These are phyloP conservation scores for Dryadomyces sulphureus DNA, from an alignment of 2,329 filamentous ascomycete genomes.

Conservation along the genomic window DNA sequence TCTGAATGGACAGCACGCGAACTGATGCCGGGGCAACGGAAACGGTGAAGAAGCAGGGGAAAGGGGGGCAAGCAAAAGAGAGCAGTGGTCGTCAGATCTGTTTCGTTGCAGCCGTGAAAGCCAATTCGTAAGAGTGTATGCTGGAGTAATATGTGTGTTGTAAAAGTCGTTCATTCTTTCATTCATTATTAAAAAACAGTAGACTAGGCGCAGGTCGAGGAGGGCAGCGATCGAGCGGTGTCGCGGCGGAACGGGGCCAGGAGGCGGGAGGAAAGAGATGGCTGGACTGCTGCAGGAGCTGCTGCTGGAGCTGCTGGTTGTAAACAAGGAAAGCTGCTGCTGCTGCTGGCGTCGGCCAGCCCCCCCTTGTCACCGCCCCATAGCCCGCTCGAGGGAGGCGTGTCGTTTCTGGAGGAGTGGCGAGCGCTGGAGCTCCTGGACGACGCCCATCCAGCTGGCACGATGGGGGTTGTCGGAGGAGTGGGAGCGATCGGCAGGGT, in stretches of 20 bases:
- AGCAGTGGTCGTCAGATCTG: neutral
- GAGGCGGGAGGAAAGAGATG: neutral
- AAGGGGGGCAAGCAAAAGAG: neutral
- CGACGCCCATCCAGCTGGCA: constrained; percentile 46
- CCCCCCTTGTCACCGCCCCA: neutral
- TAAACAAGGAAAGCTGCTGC: too few relatives aligned
- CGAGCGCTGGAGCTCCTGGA: constrained; percentile 46
- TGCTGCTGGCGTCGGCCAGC: too few relatives aligned
- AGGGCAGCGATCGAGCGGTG: neutral
- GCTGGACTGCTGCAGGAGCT: too few relatives aligned
- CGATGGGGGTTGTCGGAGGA: constrained; percentile 31
- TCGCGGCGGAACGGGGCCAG: neutral
- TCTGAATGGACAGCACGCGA: neutral
- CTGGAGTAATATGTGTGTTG: neutral
- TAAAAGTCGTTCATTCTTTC: neutral
- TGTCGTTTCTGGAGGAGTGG: constrained; percentile 46
- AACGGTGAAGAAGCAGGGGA: neutral
- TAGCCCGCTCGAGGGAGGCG: constrained; percentile 37
- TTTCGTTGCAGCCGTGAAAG: neutral
- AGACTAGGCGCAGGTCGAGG: neutral
- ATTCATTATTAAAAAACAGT: neutral
- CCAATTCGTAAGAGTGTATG: neutral
- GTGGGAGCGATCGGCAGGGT: constrained; percentile 18
- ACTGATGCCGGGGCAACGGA: neutral
- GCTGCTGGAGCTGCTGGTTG: neutral